Evolutionary conservation across 495 filamentous ascomycete species (phyloP).

Genomic region (Pseudevernia furfuracea): DNA sequence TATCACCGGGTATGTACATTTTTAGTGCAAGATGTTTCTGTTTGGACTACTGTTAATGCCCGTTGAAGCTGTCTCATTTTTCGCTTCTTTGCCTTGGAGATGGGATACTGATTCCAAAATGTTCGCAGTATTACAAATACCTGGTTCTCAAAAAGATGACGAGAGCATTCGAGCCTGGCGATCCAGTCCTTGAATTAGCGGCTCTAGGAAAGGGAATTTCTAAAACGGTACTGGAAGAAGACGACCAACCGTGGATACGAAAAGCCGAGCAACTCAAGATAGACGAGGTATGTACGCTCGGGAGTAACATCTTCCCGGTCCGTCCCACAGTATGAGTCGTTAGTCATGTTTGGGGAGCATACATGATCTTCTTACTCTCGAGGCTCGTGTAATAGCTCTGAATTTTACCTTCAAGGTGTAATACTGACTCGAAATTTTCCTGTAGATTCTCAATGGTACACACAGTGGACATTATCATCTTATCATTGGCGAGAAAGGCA

Average conservation of each 20-base stretch:
- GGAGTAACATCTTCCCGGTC: background rate
- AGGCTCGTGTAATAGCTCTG: background rate
- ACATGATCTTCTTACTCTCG: background rate
- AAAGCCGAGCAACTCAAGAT: constrained; percentile 74
- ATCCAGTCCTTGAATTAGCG: constrained; percentile 84
- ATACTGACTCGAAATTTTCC: background rate
- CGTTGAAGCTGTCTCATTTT: constrained; percentile 28
- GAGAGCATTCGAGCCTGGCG: constrained; percentile 85
- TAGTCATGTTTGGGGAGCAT: background rate
- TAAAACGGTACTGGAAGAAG: constrained; percentile 28
- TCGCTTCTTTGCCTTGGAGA: background rate
- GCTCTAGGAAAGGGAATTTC: constrained; percentile 48
- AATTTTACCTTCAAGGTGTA: background rate
- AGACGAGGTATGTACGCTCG: constrained; percentile 37
- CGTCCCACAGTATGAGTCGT: background rate
- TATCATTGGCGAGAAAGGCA: constrained; percentile 93
- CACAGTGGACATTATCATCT: constrained; percentile 77
- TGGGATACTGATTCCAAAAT: background rate
- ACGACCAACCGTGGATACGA: constrained; percentile 65
- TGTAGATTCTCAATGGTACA: constrained; percentile 58
- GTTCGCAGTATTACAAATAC: constrained; percentile 66
- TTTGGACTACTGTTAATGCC: constrained; percentile 36
- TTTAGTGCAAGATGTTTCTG: background rate
- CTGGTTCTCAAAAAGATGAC: constrained; percentile 83
- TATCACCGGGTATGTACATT: constrained; percentile 47